Base-by-base conservation (phyloP, 1,139 yeast species). In the Yamadazyma buinensis region DNA sequence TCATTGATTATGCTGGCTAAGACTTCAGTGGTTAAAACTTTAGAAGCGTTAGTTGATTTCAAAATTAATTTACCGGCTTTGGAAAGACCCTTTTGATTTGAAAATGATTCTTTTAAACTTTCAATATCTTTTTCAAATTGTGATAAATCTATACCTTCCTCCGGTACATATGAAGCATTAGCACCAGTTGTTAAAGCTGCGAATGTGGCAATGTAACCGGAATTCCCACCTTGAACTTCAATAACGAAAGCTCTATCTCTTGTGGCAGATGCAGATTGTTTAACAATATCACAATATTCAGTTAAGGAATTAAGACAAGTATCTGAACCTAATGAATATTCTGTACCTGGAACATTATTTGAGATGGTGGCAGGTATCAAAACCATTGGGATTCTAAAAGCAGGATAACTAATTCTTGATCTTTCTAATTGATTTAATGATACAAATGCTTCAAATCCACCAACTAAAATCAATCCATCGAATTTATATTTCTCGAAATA, bases 321-420 rank as follows among this genome's bases (percentile, higher is more conserved):
- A 54, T 92, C 97, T 23, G 92, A 69, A 40, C 98, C 98, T 36
- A 92, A 67, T 1, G 96, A 87, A 61, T 87, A 88, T 61, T 92
- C 97, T 3, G 97, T 82, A 40, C 97, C 98, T 11, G 98, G 98
- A 34, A 92, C 97, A 52, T 92, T 92, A 61, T 92, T 92, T n/a
- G 96, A 86, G 44, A 92, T 84, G 7, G 97, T 92, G 13, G 97
- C 82, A 20, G 94, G 94, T 41, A 84, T 75, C 46, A 80, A 68
- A 33, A 81, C 81, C 83, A 82, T 77, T 42, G 94, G 92, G 34
- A 84, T 82, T 52, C 84, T 71, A 58, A 84, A 83, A 4, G 77
- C 74, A 26, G 92, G 94, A 57, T 81, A 84, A 50, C 71, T 67
- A 1, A 61, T 43, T 57, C 88, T 72, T 28, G 84, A 78, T 44